Conservation (phyloP, 805 yeast genomes). For the Blastobotrys americana region DNA sequence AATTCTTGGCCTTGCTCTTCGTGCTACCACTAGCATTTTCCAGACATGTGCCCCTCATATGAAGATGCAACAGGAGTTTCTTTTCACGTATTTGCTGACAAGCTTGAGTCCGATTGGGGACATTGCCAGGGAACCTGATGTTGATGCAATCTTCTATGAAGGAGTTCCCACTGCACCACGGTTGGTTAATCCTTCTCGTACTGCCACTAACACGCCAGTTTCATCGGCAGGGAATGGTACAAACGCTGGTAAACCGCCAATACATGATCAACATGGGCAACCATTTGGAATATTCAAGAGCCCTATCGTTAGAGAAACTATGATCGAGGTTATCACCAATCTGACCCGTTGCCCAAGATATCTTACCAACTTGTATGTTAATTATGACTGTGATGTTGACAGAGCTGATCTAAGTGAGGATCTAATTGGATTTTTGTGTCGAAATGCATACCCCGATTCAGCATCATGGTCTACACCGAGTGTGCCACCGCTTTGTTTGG, state of each 20-base stretch:
- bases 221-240: constrained; percentile 4
- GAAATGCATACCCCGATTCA: constrained; percentile 77
- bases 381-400: constrained; percentile 87
- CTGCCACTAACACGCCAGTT: constrained; percentile 19
- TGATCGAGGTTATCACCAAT: constrained; percentile 74
- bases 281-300: constrained; percentile 15
- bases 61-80: constrained; percentile 70
- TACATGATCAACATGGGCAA: constrained; percentile 9
- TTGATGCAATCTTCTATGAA: constrained; percentile 34
- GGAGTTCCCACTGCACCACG: constrained; percentile 33
- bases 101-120: constrained; percentile 32
- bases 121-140: constrained; percentile 32
- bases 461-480: constrained; percentile 71
- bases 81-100: constrained; percentile 33
- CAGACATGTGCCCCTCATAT: constrained; percentile 57
- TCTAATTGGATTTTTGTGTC: constrained; percentile 62
- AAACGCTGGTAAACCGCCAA: constrained; percentile 8
- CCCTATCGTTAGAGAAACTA: constrained; percentile 55
- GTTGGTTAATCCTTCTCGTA: constrained; percentile 51
- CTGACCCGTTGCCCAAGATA: constrained; percentile 55
- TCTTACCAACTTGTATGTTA: constrained; percentile 68
- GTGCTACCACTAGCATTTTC: constrained; percentile 64
- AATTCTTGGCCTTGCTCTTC: constrained; percentile 66
- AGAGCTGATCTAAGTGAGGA: constrained; percentile 68
- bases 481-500: constrained; percentile 91